Evolutionary conservation across 2,329 filamentous ascomycete species (phyloP).

Genomic region (Didymella exigua): DNA sequence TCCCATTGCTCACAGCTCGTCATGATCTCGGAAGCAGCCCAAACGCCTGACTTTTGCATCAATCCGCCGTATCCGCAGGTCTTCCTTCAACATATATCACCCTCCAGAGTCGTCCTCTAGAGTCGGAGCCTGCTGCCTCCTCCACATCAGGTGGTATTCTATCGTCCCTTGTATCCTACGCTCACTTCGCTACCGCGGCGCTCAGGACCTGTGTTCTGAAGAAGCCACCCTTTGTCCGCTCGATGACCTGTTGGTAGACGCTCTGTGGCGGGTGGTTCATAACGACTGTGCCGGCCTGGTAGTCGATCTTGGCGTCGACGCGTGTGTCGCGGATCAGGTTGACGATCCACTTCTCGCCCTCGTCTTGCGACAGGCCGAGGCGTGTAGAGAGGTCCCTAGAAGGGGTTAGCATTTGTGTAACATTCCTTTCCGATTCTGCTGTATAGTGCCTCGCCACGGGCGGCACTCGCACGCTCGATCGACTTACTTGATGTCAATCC

Average conservation of each 20-base stretch:
- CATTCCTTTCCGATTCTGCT: too few species aligned
- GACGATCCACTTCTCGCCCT: constrained; percentile 99
- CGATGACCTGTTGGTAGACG: constrained; percentile 98
- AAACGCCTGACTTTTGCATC: constrained; percentile 7
- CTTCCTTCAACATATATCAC: too few species aligned
- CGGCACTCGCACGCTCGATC: background rate
- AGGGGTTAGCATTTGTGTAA: too few species aligned
- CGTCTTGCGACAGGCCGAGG: constrained; percentile 87
- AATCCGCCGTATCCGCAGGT: too few species aligned
- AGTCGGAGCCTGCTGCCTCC: background rate
- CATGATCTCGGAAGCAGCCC: constrained; percentile 1
- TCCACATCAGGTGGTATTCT: background rate
- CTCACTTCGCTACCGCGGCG: constrained; percentile 57
- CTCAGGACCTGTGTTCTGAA: constrained; percentile 96
- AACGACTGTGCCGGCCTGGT: constrained; percentile 96
- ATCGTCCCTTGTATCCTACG: background rate
- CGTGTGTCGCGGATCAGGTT: constrained; percentile 98
- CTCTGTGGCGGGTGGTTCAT: constrained; percentile 99
- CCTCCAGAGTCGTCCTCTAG: too few species aligned
- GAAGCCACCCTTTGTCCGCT: constrained; percentile 98
- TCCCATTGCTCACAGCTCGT: background rate
- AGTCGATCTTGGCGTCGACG: constrained; percentile 98
- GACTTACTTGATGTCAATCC: constrained; percentile 88
- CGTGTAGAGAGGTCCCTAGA: constrained; percentile 82
- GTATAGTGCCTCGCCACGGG: too few species aligned